Evolutionary conservation across 805 yeast species (phyloP), one percentile per base, ranked within the genome.

Genomic region (Ogataea philodendri): DNA sequence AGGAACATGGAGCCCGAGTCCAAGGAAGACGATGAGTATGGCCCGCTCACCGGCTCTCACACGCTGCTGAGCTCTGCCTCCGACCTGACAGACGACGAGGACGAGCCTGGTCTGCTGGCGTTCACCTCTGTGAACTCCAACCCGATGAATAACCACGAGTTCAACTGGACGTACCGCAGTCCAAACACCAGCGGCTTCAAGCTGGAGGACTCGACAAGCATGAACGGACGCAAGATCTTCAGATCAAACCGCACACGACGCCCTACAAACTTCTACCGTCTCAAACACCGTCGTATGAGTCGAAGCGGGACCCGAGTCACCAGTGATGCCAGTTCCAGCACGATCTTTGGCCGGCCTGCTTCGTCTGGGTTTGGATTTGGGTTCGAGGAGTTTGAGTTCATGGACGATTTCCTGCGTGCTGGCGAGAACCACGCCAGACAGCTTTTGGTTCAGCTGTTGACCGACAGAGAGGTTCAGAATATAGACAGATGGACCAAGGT

Each of bases 401-500:
- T 53, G 32, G 63, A 58, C 36, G 63, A 59, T 28, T 59, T 59
- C 30, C 43, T 58, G 22, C 49, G 60, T 23, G 60, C 60, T 6
- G 60, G 63, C 24, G 62, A 65, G 22, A 58, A 51, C 9, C 80
- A 76, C 41, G 65, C 82, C 25, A 63, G 66, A n/a, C 62, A 65
- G 2, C 54, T 84, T 8, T 52, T 84, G 9, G 57, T 52, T 6
- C 94, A 85, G 54, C 70, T 78, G 9, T 62, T 86, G 26, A 62
- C 63, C 4, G 90, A 83, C 50, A 80, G 83, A 45, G 71, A 67
- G 3, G 63, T 84, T 3, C 61, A 62, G 3, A 59, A 72, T 27
- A 57, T 62, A 7, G 70, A 65, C 1, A 55, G 60, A n/a, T 93
- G 97, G 97, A 61, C 65, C 3, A 47, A 51, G 0, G 67, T 72